Base-by-base conservation (phyloP, 768 basidiomycete genomes). In the Lactarius hatsudake region DNA sequence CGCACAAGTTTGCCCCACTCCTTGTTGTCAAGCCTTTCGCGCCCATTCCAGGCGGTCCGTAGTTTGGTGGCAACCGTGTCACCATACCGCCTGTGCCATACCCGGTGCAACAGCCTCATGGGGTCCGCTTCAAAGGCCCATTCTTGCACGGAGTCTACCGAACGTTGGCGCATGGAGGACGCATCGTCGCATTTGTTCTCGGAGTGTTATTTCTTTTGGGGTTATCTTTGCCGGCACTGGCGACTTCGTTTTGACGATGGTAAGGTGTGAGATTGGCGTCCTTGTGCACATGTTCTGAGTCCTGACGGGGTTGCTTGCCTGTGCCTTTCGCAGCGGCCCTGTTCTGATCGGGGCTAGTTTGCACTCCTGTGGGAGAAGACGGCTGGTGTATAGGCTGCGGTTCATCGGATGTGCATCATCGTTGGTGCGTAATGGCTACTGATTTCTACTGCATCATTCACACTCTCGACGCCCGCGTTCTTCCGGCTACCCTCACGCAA, bases 221-320 rank as follows among this genome's bases (percentile, higher is more conserved):
- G 30, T 28, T 56, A 36, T 18, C 38, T 45, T 34, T 34, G 13
- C 23, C 59, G 38, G 32, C 62, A 17, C 30, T 59, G 23, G 48
- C n/a, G 23, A 12, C 32, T 13, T 8, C 54, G 1, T 32, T 30
- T 30, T 5, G 4, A 30, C 2, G 3, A 59, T 65, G 63, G 38
- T 69, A 91, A 90, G 90, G n/a, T 92, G 90, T 72, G 91, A 91
- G 60, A 84, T 93, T 61, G 92, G 92, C 63, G 91, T 93, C 54
- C 82, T 94, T 30, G 76, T 93, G 65, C 82, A 92, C 74, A 91
- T 93, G 87, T 72, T 91, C 74, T 93, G 84, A 83, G 91, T 93
- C 70, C 73, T 93, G 71, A 74, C 81, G 36, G 77, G 93, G 67
- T 77, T 94, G 69, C 72, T 81, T 38, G 84, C 81, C 72, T 89